phyloP scores from a whole-genome alignment of 1,284 basidiomycete species.

The Austropuccinia psidii region DNA sequence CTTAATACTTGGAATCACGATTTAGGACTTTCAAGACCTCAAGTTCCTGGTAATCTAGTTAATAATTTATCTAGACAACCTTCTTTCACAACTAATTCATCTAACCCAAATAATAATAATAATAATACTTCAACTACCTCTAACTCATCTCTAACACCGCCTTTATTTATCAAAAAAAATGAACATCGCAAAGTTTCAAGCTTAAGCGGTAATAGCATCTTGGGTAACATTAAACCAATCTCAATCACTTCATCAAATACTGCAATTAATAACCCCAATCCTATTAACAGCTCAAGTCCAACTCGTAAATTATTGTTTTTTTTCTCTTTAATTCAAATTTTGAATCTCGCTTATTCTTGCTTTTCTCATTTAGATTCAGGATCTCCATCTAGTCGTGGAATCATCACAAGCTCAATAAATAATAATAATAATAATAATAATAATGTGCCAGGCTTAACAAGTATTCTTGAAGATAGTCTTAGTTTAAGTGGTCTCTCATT shows the following conservation, averaged over 20 bases:
- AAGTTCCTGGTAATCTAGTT: constrained; percentile 32
- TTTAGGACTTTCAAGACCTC: constrained; percentile 38
- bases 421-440: background rate
- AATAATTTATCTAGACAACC: constrained; percentile 8
- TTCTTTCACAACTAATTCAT: background rate
- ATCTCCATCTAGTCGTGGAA: constrained; percentile 15
- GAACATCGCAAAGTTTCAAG: constrained; percentile 24
- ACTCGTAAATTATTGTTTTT: constrained; percentile 7
- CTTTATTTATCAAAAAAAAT: constrained; percentile 23
- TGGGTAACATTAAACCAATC: background rate
- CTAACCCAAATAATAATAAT: no score
- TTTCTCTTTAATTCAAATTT: background rate
- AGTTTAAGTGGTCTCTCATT: background rate
- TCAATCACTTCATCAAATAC: background rate
- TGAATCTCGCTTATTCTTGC: background rate
- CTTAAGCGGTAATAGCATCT: background rate
- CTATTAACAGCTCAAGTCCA: background rate
- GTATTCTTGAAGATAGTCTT: constrained; percentile 15
- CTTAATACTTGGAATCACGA: constrained; percentile 11
- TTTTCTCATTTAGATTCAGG: background rate
- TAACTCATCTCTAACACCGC: background rate
- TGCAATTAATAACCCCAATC: background rate
- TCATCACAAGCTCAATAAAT: background rate
- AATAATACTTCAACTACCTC: background rate
- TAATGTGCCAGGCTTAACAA: background rate